Base-by-base conservation (phyloP, 23 red algal species). In the Gracilariopsis chorda region DNA sequence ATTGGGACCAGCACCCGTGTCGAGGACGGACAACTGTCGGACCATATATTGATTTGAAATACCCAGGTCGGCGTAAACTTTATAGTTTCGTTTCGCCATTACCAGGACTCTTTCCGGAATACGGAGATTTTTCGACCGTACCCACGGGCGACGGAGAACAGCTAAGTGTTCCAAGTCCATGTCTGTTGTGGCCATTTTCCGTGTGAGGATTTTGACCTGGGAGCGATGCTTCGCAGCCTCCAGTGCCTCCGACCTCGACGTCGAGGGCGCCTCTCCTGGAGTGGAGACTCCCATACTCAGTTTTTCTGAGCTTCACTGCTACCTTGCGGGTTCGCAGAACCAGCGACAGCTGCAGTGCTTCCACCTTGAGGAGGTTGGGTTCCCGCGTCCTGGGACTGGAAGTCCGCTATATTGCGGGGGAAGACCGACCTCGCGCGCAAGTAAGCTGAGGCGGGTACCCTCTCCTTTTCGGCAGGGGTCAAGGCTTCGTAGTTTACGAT, bases 1-100 rank as follows among this genome's bases (percentile, higher is more conserved):
- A 19, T 82, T 82, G 10, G 77, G 49, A 25, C 48, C 77, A 8
- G 48, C 77, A 25, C 77, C 77, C 12, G 48, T 82, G 77, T 82
- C 2, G 14, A 82, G 55, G 0, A 82, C 44, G 29, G 77, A 11
- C 1, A 82, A 24, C 11, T 27, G 40, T 42, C 70, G 40, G 29
- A 2, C 47, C 70, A 49, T 51, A 14, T 44, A 40, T 42, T 43
- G 47, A 13, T 43, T 12, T 44, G 70, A 7, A 7, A 49, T 3
- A 19, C 70, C 37, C 14, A 77, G 40, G 40, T 77, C 70, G 40
- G 70, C 70, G 47, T 76, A 44, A 48, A 77, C 70, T 46, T 77
- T 49, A 0, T 42, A 77, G 47, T 43, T 46, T 43, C 70, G 14
- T 40, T 77, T 77, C n/a, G 70, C 14, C 27, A 77, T 32, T 40